A percentile compares a stretch with the other conserved stretches of the same genome.
phyloP scores from a whole-genome alignment of 106 monocot genomes.

The Acanthochlamys bracteata region DNA sequence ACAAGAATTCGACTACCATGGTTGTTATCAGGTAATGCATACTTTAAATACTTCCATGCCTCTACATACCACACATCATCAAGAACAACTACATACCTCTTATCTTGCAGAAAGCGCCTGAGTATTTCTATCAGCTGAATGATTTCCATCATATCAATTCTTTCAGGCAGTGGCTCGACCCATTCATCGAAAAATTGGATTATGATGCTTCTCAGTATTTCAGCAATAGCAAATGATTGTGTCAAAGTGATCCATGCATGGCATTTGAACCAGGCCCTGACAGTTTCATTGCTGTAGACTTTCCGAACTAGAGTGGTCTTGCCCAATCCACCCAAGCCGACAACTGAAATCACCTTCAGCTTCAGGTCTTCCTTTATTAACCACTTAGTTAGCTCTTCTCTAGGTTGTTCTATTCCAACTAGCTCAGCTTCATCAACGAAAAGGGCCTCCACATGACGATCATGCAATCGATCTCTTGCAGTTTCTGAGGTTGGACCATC shows the following conservation, averaged over 20 bases:
- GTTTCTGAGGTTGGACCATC: constrained; percentile 2
- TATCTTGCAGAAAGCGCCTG: constrained; percentile 7
- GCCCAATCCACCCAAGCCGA: constrained; percentile 31
- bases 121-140: constrained; percentile 14
- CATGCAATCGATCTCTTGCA: constrained; percentile 10
- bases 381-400: constrained; percentile 7
- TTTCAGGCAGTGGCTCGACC: constrained; percentile 3
- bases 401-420: constrained; percentile 15
- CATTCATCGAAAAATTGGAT: constrained; percentile 9
- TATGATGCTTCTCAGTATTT: constrained; percentile 18
- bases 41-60: constrained; percentile 2
- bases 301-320: constrained; percentile 26
- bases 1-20: constrained; percentile 20
- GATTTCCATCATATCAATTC: constrained; percentile 1
- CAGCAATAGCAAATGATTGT: constrained; percentile 1
- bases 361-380: not conserved
- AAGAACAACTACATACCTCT: constrained; percentile 25
- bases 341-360: constrained; percentile 20
- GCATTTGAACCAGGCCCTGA: constrained; percentile 9
- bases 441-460: constrained; percentile 16
- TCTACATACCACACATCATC: constrained; percentile 22
- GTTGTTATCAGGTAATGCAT: constrained; percentile 18
- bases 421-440: constrained; percentile 21
- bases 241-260: constrained; percentile 26
- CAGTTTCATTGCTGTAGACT: constrained; percentile 10